Evolutionary conservation across 495 filamentous ascomycete species (phyloP), one percentile per base, ranked within the genome.

Genomic region (Margaritispora aquatica): DNA sequence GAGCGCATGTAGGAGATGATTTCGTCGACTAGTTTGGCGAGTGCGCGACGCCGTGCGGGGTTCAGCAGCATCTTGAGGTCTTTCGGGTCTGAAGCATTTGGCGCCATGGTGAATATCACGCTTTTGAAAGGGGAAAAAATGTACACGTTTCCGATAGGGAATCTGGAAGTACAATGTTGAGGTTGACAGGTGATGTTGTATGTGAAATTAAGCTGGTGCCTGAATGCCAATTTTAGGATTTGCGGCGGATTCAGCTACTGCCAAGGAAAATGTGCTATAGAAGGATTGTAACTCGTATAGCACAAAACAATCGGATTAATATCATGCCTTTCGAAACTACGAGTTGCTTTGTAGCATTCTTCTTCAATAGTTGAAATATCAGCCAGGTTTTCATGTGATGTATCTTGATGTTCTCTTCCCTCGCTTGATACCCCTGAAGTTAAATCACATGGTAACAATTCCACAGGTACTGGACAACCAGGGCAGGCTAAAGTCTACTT

Each of bases 1-100:
- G 31, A 44, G 15, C 64, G 57, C 64, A 67, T 67, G 11, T 67
- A 56, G 5, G 61, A 36, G 26, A 60, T 48, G 10, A 67, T 67
- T 29, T 38, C 51, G 17, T 41, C 52, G 11, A 59, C 24, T 3
- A 67, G 53, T 2, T 46, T 26, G 0, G 50, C 51, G 26, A 67
- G 58, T 41, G 64, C 64, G 20, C 38, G 17, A 1, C 61, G 64
- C 0, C 61, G 54, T 24, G 64, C 64, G 23, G 57, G 61, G 29
- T 67, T 67, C 2, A 67, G 54, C 0, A 64, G 23, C 2, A 64
- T 36, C 26, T 51, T 63, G 1, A 67, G 64, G 29, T 63, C 61
- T n/a, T 64, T 67, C 1, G 61, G 61, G 44, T 67, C 64, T 0
- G 64, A 61, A 4, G 51, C 53, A 8, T 17, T 57, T 29, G 64